Conservation (phyloP, 1,139 yeast species). For the Suhomyces maxii region DNA sequence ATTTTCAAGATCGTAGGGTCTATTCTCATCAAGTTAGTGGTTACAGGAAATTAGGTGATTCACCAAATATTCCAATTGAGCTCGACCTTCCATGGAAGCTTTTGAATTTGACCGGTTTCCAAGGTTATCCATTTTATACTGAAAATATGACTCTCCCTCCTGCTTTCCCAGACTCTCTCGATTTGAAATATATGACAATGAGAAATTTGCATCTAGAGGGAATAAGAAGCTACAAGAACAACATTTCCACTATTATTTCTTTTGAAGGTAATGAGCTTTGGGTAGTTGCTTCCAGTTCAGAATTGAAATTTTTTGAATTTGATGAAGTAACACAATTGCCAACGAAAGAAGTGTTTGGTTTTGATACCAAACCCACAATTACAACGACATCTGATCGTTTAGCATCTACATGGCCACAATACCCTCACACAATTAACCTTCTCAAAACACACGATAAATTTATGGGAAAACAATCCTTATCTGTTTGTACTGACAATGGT, state of each 20-base stretch:
- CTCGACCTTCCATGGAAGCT: too few species aligned
- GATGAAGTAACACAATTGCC: constrained; percentile 28
- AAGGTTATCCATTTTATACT: neutral
- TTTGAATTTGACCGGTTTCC: too few species aligned
- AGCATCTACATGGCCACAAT: constrained; percentile 49
- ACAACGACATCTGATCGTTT: constrained; percentile 40
- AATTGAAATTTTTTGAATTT: constrained; percentile 30
- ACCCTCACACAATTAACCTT: constrained; percentile 60
- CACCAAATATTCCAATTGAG: too few species aligned
- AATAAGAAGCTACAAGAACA: constrained; percentile 37
- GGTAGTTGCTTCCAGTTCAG: constrained; percentile 32
- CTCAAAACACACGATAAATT: constrained; percentile 29
- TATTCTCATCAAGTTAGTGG: too few species aligned
- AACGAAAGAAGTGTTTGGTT: constrained; percentile 24
- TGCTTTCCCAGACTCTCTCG: constrained; percentile 30
- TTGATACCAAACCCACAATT: constrained; percentile 42
- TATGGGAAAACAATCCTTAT: constrained; percentile 37
- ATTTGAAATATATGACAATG: constrained; percentile 24
- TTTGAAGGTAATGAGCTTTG: constrained; percentile 20
- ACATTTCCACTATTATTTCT: constrained; percentile 17
- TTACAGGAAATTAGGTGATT: neutral
- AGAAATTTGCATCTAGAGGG: constrained; percentile 22
- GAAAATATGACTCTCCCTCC: too few species aligned
- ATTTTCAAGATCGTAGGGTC: constrained; percentile 17
- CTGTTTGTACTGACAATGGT: constrained; percentile 60